phyloP scores from a whole-genome alignment of 768 basidiomycete species.

The Cyclocybe aegerita region DNA sequence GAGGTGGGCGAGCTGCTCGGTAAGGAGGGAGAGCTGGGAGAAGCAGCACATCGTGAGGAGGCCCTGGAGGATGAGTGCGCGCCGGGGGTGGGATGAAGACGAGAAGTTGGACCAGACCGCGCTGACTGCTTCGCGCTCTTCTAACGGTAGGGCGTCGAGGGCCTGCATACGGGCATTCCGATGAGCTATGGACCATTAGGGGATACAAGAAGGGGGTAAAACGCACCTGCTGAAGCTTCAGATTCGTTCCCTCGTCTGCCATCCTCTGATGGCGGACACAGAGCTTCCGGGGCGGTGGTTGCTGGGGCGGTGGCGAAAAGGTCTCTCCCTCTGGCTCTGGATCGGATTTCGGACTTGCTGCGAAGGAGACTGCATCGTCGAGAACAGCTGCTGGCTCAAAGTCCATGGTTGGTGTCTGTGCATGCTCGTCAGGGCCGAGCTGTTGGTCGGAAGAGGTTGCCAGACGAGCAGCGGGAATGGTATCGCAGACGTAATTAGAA shows the following conservation, averaged over 20 bases:
- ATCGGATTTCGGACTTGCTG: not conserved
- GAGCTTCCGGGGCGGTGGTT: conserved; percentile 65
- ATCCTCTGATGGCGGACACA: conserved; percentile 94
- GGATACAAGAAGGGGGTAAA: not conserved
- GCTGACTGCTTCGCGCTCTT: conserved; percentile 86
- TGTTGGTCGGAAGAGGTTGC: conserved; percentile 26
- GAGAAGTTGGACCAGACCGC: conserved; percentile 97
- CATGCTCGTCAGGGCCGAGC: conserved; percentile 10
- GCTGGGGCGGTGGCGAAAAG: conserved; percentile 15
- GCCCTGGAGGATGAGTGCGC: conserved; percentile 93
- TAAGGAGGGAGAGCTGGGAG: conserved; percentile 94
- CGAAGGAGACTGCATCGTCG: conserved; percentile 22
- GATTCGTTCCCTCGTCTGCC: conserved; percentile 93
- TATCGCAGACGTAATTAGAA: conserved; percentile 63
- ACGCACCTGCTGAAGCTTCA: conserved; percentile 86
- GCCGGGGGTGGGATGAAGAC: conserved; percentile 85
- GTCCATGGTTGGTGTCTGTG: conserved; percentile 1
- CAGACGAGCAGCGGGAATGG: conserved; percentile 62
- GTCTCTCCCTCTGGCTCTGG: too few relatives aligned
- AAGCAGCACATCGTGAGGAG: conserved; percentile 99
- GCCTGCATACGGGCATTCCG: conserved; percentile 50
- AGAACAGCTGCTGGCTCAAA: conserved; percentile 17
- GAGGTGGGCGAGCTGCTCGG: conserved; percentile 86
- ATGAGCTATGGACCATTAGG: conserved; percentile 5
- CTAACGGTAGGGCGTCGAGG: conserved; percentile 82